Evolutionary conservation across 495 filamentous ascomycete genomes (phyloP).

Genomic region (Entonaema liquescens): DNA sequence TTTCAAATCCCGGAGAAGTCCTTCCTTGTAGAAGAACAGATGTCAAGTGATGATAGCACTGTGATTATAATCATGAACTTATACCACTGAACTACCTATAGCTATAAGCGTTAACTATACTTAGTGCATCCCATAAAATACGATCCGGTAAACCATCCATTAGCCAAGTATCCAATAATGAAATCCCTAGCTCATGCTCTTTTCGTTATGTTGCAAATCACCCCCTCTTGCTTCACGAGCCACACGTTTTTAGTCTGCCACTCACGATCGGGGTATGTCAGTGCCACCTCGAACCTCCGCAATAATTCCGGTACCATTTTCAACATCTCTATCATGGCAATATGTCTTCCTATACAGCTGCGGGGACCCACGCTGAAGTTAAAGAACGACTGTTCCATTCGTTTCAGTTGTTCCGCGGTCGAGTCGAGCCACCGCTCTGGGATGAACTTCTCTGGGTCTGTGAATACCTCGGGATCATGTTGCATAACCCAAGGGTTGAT

Average conservation of each 20-base stretch:
- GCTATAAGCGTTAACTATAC: no score
- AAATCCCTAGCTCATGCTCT: not conserved
- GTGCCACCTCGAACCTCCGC: conserved; percentile 24
- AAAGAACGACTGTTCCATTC: conserved; percentile 38
- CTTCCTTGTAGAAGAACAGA: no score
- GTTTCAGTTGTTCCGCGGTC: conserved; percentile 33
- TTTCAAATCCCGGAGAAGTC: no score
- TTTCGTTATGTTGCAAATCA: not conserved
- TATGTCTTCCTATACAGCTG: conserved; percentile 70
- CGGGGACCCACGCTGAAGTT: conserved; percentile 67
- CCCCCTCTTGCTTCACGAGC: not conserved
- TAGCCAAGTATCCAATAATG: no score
- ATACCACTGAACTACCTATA: no score
- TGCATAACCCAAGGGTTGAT: conserved; percentile 67
- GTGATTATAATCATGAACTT: no score
- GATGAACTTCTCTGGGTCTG: conserved; percentile 58
- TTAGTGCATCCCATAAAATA: no score
- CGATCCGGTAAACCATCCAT: no score
- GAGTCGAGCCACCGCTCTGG: conserved; percentile 60
- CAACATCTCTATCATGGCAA: conserved; percentile 68
- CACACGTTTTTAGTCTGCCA: not conserved
- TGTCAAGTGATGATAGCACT: no score
- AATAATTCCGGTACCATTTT: conserved; percentile 53
- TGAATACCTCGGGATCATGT: conserved; percentile 58
- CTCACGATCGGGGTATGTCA: not conserved